Conservation (phyloP, 2,329 filamentous ascomycete species). For the Aschersonia sp. region DNA sequence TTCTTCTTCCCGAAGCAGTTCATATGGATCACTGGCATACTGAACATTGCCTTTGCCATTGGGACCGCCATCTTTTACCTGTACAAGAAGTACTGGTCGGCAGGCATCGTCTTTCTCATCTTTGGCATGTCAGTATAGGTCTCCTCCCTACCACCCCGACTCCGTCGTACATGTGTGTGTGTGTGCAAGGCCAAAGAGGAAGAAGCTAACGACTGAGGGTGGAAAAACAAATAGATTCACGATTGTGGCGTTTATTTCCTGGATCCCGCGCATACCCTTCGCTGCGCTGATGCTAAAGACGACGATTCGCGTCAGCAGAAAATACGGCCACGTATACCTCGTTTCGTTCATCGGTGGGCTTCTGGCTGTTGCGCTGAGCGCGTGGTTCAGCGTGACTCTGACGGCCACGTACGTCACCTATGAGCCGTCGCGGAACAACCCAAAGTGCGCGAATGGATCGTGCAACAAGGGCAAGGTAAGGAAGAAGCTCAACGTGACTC, state of each 20-base stretch:
- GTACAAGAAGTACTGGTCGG: constrained; percentile 59
- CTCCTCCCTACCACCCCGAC: too few relatives aligned
- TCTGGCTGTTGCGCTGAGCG: constrained; percentile 58
- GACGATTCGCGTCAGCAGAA: constrained; percentile 70
- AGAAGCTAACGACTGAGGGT: too few relatives aligned
- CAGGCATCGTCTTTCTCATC: constrained; percentile 74
- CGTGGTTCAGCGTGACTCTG: constrained; percentile 76
- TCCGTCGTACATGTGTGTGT: too few relatives aligned
- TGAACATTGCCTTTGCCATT: constrained; percentile 75
- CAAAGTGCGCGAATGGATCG: constrained; percentile 34
- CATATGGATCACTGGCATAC: constrained; percentile 82
- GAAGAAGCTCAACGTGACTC: too few relatives aligned
- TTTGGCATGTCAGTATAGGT: constrained; percentile 29
- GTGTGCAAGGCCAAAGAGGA: too few relatives aligned
- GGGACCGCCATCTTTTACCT: constrained; percentile 82
- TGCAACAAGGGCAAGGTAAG: constrained; percentile 51
- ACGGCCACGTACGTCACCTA: constrained; percentile 79
- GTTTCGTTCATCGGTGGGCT: constrained; percentile 76
- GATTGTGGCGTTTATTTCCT: constrained; percentile 51
- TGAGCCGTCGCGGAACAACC: constrained; percentile 43
- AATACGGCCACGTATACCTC: constrained; percentile 72
- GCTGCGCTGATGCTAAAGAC: constrained; percentile 81
- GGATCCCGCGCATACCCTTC: constrained; percentile 85
- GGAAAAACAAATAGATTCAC: constrained; percentile 2
- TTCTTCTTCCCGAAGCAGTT: constrained; percentile 75